These are phyloP conservation scores for Cenchrus americanus DNA, from an alignment of 176 grass and related monocot genomes.

Conservation along the genomic window DNA sequence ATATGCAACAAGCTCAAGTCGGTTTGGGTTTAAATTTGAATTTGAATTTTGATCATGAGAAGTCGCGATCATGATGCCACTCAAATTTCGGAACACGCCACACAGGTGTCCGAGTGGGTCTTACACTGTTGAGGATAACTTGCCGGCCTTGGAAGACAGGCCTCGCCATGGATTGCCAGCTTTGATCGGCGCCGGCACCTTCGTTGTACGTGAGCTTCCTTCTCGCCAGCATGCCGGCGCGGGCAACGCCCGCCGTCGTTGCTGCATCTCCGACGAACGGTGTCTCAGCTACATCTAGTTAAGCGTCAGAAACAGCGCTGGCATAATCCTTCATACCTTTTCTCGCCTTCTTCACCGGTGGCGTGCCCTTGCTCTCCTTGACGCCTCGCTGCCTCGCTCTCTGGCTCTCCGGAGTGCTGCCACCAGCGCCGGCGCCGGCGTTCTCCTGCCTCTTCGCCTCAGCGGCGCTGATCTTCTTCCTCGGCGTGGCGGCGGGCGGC, in stretches of 20 bases:
- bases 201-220: conserved; percentile 45
- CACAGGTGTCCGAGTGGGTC: not conserved
- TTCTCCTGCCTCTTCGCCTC: not conserved
- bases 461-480: conserved; percentile 29
- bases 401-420: not conserved
- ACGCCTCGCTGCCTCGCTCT: conserved; percentile 24
- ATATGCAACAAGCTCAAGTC: not conserved
- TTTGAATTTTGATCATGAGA: not conserved
- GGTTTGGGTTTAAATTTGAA: not conserved
- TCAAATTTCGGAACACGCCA: not conserved
- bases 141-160: conserved; percentile 17
- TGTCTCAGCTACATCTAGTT: not conserved
- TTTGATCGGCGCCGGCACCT: not conserved
- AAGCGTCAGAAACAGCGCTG: not conserved
- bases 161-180: not conserved
- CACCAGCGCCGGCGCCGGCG: not conserved
- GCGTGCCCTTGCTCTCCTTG: conserved; percentile 18
- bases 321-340: conserved; percentile 25
- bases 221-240: not conserved
- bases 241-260: not conserved
- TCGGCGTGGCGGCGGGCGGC: not conserved
- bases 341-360: conserved; percentile 35
- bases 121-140: conserved; percentile 8
- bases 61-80: not conserved
- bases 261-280: not conserved